Base-by-base conservation (phyloP, 225 moss, liverwort and hornwort genomes). In the Bryum argenteum region DNA sequence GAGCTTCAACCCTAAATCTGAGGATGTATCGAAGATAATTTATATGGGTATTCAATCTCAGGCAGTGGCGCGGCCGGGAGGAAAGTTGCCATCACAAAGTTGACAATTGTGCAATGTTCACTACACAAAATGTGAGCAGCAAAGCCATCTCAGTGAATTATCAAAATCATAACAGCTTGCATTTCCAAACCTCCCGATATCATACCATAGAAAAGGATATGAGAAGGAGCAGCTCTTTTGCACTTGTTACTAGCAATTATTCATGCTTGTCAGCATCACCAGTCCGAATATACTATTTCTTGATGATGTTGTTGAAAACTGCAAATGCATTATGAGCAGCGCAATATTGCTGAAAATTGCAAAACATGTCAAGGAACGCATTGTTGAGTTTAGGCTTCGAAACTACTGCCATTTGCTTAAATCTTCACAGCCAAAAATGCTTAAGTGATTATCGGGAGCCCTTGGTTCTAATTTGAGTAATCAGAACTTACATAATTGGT, bases 251-350 rank as follows among this genome's bases (percentile, higher is more conserved):
- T 60, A 81, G n/a, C n/a, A n/a, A n/a, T n/a, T n/a, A 85, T 71
- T 98, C 98, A 73, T 89, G 91, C 59, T 92, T 91, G 83, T 98
- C 98, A 45, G 92, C 81, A 75, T 98, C 98, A 43, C 92, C 98
- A 65, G 94, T 89, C 81, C 94, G 98, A 54, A 98, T 84, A 43
- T 94, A 89, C 51, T 91, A 88, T 70, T 86, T 91, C 85, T 94
- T 98, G 79, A 98, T 66, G 70, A 98, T 91, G 75, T 92, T 98
- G 77, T 92, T 92, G 79, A 98, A 94, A 92, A 92, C 98, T 98
- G 84, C 82, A 33, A 39, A n/a, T n/a, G n/a, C n/a, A n/a, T n/a
- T n/a, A n/a, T n/a, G n/a, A n/a, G 21, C 48, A 66, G 38, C 33
- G 33, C 33, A 51, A 56, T 33, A 33, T n/a, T n/a, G n/a, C n/a